These are phyloP conservation scores for Acer yangbiense DNA, from an alignment of 345 rosid species.

Conservation along the genomic window DNA sequence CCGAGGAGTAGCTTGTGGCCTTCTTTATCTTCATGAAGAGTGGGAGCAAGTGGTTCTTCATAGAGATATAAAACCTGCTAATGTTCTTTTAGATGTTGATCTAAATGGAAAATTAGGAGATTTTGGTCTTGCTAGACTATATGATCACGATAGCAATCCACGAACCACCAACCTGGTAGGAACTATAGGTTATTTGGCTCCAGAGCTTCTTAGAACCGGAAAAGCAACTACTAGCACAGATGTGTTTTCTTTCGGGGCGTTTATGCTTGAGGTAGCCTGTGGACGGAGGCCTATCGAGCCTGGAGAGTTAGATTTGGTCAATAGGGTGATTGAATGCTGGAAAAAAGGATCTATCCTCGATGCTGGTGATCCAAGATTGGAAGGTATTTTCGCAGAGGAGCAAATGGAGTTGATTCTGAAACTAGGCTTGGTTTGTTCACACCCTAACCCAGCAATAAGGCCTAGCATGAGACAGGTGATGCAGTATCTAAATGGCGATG, in stretches of 20 bases:
- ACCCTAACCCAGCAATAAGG: no score
- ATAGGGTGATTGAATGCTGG: conserved; percentile 41
- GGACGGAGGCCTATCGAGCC: not conserved
- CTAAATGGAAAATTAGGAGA: conserved; percentile 48
- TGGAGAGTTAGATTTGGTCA: conserved; percentile 32
- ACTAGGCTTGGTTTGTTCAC: no score
- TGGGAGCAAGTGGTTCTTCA: conserved; percentile 53
- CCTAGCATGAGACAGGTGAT: no score
- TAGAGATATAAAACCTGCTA: conserved; percentile 35
- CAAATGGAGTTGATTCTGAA: no score
- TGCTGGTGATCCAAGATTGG: not conserved
- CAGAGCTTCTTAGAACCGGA: no score
- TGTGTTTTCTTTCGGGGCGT: no score
- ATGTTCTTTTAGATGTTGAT: conserved; percentile 42
- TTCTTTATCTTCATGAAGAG: conserved; percentile 49
- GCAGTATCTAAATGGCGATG: no score
- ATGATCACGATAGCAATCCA: conserved; percentile 41
- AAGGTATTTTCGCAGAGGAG: no score
- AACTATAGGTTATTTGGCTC: conserved; percentile 41
- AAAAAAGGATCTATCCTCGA: conserved; percentile 28
- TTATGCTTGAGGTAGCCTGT: no score
- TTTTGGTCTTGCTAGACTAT: conserved; percentile 47
- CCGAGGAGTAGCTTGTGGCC: conserved; percentile 44
- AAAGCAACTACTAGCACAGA: no score
- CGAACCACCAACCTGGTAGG: conserved; percentile 39